Evolutionary conservation across 352 stramenopile species (phyloP), one percentile per base, ranked within the genome.

Genomic region (Globisporangium emineosum): DNA sequence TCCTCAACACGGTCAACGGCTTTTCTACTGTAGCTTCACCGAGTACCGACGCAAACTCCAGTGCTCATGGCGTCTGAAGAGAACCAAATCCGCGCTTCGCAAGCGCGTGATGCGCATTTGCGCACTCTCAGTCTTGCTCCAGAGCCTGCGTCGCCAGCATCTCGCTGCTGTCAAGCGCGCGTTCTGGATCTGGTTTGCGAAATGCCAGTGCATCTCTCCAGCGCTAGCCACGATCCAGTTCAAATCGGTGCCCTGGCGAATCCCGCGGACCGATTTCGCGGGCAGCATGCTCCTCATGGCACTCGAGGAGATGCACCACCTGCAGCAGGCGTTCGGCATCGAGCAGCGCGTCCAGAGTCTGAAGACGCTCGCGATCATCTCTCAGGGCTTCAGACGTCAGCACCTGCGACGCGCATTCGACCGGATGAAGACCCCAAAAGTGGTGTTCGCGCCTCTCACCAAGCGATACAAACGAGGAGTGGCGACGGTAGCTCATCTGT

Each of bases 181-280:
- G 19, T 37, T 87, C 12, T 89, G 79, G 77, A 49, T 50, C n/a
- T 89, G 79, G 79, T 77, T 87, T 47, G 60, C 67, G 3, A 58
- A 45, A 21, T 57, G 71, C 3, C 77, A 83, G 29, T 19, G 35
- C 40, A 65, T 67, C 23, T 79, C 75, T 7, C 56, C 37, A 0
- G 51, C 66, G 6, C 57, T 85, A 7, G 29, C 50, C 55, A 57
- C 54, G 25, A 57, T 65, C 5, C 57, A 23, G 33, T 78, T 73
- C 52, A 27, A n/a, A 3, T 50, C 57, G 35, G 29, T 77, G 10
- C 69, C 69, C 5, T 76, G 71, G 69, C 52, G 62, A 5, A 49
- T 43, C 13, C 27, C 30, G 3, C 47, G 49, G 33, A 65, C 63
- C 15, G 50, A 67, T 27, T 57, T 66, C 29, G 42, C 68, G 5